Evolutionary conservation across 2,329 filamentous ascomycete genomes (phyloP).

Genomic region (Alternaria angustiovoidea): DNA sequence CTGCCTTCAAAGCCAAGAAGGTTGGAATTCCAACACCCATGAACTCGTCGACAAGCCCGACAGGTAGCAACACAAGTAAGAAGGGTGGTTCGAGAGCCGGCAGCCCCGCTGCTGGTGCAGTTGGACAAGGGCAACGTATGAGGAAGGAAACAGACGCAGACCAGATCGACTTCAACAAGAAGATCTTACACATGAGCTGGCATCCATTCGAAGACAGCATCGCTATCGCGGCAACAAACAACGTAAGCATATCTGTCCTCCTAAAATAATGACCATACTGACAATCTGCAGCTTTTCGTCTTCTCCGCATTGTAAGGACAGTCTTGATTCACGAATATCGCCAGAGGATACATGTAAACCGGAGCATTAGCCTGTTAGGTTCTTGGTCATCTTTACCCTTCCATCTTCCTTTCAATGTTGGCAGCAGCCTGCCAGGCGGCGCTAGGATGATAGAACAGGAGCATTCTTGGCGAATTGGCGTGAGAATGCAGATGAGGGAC

Average conservation of each 20-base stretch:
- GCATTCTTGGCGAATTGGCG: conserved; percentile 33
- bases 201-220: conserved; percentile 99
- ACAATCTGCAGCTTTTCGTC: conserved; percentile 60
- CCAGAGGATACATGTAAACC: conserved; percentile 36
- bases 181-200: conserved; percentile 99
- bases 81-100: conserved; percentile 87
- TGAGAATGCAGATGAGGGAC: conserved; percentile 35
- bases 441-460: conserved; percentile 43
- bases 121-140: conserved; percentile 89
- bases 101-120: conserved; percentile 77
- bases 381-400: conserved; percentile 40
- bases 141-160: conserved; percentile 98
- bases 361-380: conserved; percentile 38
- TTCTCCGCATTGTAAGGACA: conserved; percentile 61
- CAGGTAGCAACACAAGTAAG: conserved; percentile 74
- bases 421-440: conserved; percentile 36
- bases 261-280: not conserved
- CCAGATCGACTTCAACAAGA: conserved; percentile 99
- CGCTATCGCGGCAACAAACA: conserved; percentile 98
- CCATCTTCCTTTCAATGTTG: conserved; percentile 40
- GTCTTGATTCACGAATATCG: conserved; percentile 33
- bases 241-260: conserved; percentile 70
- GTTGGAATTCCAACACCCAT: conserved; percentile 97
- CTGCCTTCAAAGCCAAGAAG: conserved; percentile 99
- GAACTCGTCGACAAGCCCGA: conserved; percentile 80